Percentiles rank a stretch among this genome's conserved stretches.
These are phyloP conservation scores for Kappamyces sp. DNA, from an alignment of 192 early-diverging fungal species.

Conservation along the genomic window DNA sequence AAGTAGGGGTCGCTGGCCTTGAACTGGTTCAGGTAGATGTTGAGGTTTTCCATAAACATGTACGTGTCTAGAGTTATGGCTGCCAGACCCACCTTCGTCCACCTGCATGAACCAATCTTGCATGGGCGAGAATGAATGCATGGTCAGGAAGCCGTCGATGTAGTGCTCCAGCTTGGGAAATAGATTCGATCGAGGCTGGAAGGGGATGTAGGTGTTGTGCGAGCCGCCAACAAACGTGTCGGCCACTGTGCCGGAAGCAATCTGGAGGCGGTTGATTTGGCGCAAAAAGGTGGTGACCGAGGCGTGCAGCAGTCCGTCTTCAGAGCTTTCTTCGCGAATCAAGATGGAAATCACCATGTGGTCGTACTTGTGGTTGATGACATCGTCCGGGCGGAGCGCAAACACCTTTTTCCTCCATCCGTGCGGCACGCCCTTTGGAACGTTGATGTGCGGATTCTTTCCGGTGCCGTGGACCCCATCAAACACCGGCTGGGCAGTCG, in stretches of 20 bases:
- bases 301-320: too few species aligned
- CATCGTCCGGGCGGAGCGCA: too few species aligned
- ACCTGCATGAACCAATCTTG: slow-evolving; percentile 7
- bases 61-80: slow-evolving; percentile 1
- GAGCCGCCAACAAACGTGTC: slow-evolving; percentile 3
- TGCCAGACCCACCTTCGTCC: neutral
- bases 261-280: slow-evolving; percentile 7
- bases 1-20: neutral
- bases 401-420: too few species aligned
- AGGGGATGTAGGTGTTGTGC: slow-evolving; percentile 5
- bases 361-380: too few species aligned
- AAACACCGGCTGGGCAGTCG: too few species aligned
- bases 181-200: neutral
- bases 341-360: too few species aligned
- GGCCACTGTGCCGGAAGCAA: neutral
- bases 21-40: neutral
- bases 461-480: too few species aligned
- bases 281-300: too few species aligned
- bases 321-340: too few species aligned
- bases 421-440: too few species aligned
- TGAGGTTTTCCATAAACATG: slow-evolving; percentile 8
- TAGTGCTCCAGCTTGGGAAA: slow-evolving; percentile 8
- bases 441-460: too few species aligned
- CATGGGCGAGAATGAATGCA: slow-evolving; percentile 1
- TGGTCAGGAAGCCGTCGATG: neutral